Evolutionary conservation across 257 asterid species (phyloP), one percentile per base, ranked within the genome.

Genomic region (Gardenia jasminoides): DNA sequence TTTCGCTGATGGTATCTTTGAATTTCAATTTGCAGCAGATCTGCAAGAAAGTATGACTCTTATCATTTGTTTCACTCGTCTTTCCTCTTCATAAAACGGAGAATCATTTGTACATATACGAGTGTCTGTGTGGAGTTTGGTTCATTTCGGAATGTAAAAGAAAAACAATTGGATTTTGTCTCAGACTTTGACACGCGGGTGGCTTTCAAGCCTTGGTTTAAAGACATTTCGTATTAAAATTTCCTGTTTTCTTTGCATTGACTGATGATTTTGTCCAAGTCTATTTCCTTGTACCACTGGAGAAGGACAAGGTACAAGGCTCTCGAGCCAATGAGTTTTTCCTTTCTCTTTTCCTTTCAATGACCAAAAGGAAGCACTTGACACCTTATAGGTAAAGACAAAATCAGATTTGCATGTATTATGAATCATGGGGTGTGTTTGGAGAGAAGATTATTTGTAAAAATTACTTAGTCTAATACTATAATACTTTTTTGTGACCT

Each of bases 171-270:
- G 20, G 13, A 8, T 44, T 75, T 80, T 67, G 72, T 80, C 71
- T 66, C 71, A 62, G 59, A 74, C 68, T 52, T 41, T 75, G 83
- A 48, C 76, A 80, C 83, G 80, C 83, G 79, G 83, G 65, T 67
- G 70, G 52, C 83, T 74, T 67, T 80, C 76, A 50, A 70, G 9
- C 50, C 9, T 50, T 67, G 22, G 66, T 48, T 80, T 28, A 28
- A 7, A 31, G 46, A 54, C 67, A 74, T 36, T 54, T 56, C 31
- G 36, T 74, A 33, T 3, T 36, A 36, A 36, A 36, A 36, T 48
- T 36, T 74, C 58, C 36, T 9, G 7, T 22, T 41, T 43, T 19
- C 58, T 7, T 67, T 67, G 31, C 47, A 54, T 73, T 54, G 65
- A 54, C 54, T 10, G 31, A 59, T 44, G 17, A 50, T 15, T 50